phyloP scores from a whole-genome alignment of 2,329 filamentous ascomycete species.

The Parascedosporium putredinis region DNA sequence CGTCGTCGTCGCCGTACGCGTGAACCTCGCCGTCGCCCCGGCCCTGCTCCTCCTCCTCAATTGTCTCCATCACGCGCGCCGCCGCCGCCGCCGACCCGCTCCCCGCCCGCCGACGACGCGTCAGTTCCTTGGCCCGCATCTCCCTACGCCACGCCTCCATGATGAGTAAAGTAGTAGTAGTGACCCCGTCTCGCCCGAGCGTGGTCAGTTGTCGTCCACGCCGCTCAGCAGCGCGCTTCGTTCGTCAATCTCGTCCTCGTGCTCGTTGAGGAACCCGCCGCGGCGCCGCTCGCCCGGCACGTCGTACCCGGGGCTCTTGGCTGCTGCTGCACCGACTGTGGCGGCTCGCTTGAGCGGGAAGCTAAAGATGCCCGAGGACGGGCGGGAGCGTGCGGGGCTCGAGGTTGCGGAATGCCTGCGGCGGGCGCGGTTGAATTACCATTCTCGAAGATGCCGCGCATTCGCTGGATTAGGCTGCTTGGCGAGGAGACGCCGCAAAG shows the following conservation, averaged over 20 bases:
- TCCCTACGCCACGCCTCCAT: conserved; percentile 6
- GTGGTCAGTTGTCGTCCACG: conserved; percentile 24
- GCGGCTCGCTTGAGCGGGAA: neutral
- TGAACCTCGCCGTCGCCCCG: too few species aligned
- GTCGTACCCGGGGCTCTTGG: neutral
- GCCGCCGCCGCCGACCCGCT: neutral
- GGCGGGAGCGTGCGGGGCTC: conserved; percentile 15
- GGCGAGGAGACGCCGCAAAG: conserved; percentile 11
- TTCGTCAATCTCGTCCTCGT: conserved; percentile 16
- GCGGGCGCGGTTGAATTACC: neutral
- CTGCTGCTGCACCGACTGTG: too few species aligned
- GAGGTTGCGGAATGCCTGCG: conserved; percentile 5
- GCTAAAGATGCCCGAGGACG: conserved; percentile 16
- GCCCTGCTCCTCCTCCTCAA: neutral
- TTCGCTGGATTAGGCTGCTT: conserved; percentile 25
- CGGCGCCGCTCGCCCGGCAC: conserved; percentile 3
- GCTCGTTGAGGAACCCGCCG: conserved; percentile 13
- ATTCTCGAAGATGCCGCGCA: conserved; percentile 30
- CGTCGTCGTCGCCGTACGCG: too few species aligned
- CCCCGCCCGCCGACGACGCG: neutral
- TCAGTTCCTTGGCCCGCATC: too few species aligned
- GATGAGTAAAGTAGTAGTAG: too few species aligned
- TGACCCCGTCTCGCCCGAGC: conserved; percentile 20
- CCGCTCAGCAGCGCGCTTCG: conserved; percentile 20
- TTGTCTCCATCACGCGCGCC: neutral